Evolutionary conservation across 2,329 filamentous ascomycete species (phyloP).

Genomic region (Graphium sp.): DNA sequence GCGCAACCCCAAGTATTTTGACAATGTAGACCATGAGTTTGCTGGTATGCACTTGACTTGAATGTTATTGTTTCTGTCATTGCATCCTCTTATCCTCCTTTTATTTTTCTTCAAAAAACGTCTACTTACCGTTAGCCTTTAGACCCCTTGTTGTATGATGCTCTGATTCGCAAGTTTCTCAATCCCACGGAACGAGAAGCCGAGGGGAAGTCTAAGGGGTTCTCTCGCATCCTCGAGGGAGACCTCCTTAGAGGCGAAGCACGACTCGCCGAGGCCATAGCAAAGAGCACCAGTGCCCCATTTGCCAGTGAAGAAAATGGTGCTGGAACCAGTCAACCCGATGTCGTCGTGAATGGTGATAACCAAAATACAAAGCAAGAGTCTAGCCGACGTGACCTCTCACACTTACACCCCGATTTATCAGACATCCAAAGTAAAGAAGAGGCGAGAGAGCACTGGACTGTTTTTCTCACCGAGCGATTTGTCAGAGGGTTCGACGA

Average conservation of each 20-base stretch:
- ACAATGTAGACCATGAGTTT: conserved; percentile 34
- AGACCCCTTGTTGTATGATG: conserved; percentile 73
- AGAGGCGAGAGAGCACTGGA: conserved; percentile 54
- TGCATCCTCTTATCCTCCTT: not conserved
- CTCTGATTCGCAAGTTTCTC: conserved; percentile 62
- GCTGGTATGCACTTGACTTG: conserved; percentile 19
- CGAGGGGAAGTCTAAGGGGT: conserved; percentile 59
- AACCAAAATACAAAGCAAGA: too few species aligned
- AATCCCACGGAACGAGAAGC: conserved; percentile 54
- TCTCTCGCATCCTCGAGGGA: conserved; percentile 61
- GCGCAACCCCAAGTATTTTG: conserved; percentile 56
- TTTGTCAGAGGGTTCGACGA: conserved; percentile 61
- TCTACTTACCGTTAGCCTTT: not conserved
- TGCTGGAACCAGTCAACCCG: too few species aligned
- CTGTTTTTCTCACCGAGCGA: conserved; percentile 51
- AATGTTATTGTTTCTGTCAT: too few species aligned
- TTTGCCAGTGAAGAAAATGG: not conserved
- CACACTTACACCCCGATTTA: too few species aligned
- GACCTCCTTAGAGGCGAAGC: conserved; percentile 64
- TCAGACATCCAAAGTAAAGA: too few species aligned
- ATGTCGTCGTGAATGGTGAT: too few species aligned
- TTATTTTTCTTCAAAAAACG: not conserved
- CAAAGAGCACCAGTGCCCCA: conserved; percentile 27
- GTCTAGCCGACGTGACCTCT: too few species aligned
- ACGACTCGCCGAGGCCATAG: conserved; percentile 40